Conservation (phyloP, 2,329 filamentous ascomycete genomes). For the Aspergillus jensenii region DNA sequence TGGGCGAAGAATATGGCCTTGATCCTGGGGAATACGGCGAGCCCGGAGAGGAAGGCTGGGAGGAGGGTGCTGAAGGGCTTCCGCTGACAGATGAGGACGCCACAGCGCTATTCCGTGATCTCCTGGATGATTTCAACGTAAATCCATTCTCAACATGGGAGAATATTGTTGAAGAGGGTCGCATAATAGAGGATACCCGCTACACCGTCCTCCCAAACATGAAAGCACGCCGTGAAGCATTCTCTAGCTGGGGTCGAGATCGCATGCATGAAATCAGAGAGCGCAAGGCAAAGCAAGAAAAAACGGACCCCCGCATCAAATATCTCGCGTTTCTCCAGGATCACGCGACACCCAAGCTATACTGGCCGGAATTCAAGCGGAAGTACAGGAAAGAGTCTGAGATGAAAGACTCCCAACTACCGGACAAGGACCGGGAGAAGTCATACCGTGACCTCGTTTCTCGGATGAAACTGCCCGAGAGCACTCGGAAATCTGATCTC, state of each 20-base stretch:
- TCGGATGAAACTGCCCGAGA: constrained; percentile 47
- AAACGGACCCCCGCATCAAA: constrained; percentile 76
- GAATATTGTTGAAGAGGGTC: constrained; percentile 77
- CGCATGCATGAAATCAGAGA: constrained; percentile 72
- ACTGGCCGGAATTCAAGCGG: constrained; percentile 94
- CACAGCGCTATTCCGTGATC: constrained; percentile 74
- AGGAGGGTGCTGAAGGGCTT: constrained; percentile 70
- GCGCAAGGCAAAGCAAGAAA: constrained; percentile 71
- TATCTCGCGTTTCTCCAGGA: constrained; percentile 80
- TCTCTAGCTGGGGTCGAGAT: constrained; percentile 78
- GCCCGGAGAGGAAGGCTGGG: constrained; percentile 56
- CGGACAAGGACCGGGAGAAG: constrained; percentile 51
- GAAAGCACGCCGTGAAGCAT: constrained; percentile 76
- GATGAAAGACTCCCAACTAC: constrained; percentile 57
- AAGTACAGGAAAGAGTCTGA: constrained; percentile 80
- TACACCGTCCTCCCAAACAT: constrained; percentile 84
- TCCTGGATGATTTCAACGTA: constrained; percentile 78
- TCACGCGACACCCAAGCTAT: constrained; percentile 84
- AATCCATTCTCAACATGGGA: constrained; percentile 93
- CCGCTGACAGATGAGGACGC: constrained; percentile 74
- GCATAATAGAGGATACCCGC: constrained; percentile 78
- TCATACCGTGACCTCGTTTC: constrained; percentile 49
- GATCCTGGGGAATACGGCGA: constrained; percentile 76
- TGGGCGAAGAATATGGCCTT: constrained; percentile 81
- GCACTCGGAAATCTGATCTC: constrained; percentile 47